These are phyloP conservation scores for Arthrobotrys megalospora DNA, from an alignment of 2,329 filamentous ascomycete species.

Conservation along the genomic window DNA sequence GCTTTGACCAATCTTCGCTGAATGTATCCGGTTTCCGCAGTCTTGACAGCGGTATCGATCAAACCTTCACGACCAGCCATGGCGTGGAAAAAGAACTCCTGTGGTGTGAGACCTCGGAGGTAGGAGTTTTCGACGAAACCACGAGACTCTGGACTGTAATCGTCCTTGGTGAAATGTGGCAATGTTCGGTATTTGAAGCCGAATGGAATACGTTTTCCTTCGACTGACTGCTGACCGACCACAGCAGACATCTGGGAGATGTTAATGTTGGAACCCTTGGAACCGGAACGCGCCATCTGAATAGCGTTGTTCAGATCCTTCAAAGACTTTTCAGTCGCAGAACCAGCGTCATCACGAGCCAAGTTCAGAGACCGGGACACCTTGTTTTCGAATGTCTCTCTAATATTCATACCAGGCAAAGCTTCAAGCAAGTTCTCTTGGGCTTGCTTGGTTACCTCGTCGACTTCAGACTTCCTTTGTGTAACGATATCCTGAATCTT, in stretches of 20 bases:
- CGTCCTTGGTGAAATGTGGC: slow-evolving; percentile 98
- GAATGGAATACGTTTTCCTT: slow-evolving; percentile 98
- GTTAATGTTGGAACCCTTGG: slow-evolving; percentile 99
- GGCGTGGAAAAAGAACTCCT: slow-evolving; percentile 99
- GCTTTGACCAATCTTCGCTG: slow-evolving; percentile 98
- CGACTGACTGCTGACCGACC: slow-evolving; percentile 97
- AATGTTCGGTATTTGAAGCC: slow-evolving; percentile 98
- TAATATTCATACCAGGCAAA: slow-evolving; percentile 97
- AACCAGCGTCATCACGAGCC: slow-evolving; percentile 96
- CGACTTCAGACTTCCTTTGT: slow-evolving; percentile 85
- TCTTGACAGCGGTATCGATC: slow-evolving; percentile 99
- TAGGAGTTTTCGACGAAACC: slow-evolving; percentile 99
- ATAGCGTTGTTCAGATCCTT: slow-evolving; percentile 98
- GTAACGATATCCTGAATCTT: slow-evolving; percentile 87
- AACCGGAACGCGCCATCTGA: slow-evolving; percentile 95
- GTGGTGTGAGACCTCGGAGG: slow-evolving; percentile 91
- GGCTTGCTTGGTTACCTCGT: slow-evolving; percentile 80
- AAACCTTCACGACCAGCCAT: slow-evolving; percentile 99
- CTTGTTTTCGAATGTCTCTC: slow-evolving; percentile 98
- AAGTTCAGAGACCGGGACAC: slow-evolving; percentile 94
- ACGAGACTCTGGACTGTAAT: slow-evolving; percentile 96
- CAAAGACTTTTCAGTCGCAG: slow-evolving; percentile 88
- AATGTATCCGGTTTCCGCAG: slow-evolving; percentile 98
- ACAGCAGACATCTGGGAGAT: slow-evolving; percentile 99
- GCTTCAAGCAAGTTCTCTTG: slow-evolving; percentile 90